Conservation (phyloP, 495 filamentous ascomycete genomes). For the Podospora appendiculata region DNA sequence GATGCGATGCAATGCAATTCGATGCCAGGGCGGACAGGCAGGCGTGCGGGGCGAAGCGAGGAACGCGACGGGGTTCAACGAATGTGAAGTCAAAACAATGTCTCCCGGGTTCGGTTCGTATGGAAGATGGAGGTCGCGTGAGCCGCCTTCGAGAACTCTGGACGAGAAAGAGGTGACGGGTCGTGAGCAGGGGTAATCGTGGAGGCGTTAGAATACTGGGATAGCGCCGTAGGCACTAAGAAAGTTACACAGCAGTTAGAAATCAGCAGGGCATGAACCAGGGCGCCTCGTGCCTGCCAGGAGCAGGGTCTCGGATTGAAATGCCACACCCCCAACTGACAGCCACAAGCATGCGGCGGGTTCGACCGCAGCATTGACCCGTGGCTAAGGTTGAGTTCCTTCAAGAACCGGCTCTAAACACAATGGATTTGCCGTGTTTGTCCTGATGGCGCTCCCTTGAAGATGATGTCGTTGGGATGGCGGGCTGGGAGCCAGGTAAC, state of each 20-base stretch:
- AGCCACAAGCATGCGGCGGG: neutral
- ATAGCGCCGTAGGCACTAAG: conserved; percentile 1
- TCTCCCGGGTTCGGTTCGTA: neutral
- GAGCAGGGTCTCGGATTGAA: neutral
- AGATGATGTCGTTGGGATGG: neutral
- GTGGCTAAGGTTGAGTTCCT: too few species aligned
- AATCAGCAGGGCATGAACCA: conserved; percentile 9
- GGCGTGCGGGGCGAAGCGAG: neutral
- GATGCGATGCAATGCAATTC: too few species aligned
- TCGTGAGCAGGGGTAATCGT: conserved; percentile 8
- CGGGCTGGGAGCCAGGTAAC: neutral
- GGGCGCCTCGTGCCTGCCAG: neutral
- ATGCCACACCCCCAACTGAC: neutral
- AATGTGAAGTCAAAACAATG: neutral
- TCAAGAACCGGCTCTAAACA: too few species aligned
- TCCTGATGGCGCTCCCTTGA: too few species aligned
- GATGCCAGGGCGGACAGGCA: too few species aligned
- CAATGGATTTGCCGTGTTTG: too few species aligned
- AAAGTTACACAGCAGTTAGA: conserved; percentile 9
- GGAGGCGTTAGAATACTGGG: neutral
- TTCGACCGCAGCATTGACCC: neutral
- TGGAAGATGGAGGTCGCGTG: neutral
- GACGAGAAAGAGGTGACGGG: neutral
- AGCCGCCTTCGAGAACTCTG: conserved; percentile 1
- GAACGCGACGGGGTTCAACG: neutral